Evolutionary conservation across 495 filamentous ascomycete genomes (phyloP).

Genomic region (Penicillium macrosclerotiorum): DNA sequence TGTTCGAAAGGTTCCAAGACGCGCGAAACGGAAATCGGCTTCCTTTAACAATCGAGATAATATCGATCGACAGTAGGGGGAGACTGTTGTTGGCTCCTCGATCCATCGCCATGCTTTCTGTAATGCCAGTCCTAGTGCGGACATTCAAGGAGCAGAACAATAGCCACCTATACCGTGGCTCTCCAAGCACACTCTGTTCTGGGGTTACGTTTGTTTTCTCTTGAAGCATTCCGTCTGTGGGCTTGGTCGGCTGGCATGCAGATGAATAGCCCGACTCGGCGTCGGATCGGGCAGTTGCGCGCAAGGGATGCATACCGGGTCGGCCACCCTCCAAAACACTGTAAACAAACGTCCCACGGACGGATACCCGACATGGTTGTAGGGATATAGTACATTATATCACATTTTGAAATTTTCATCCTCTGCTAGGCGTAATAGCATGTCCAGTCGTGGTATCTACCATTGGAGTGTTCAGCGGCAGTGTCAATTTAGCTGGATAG

Average conservation of each 20-base stretch:
- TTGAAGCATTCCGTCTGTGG: constrained; percentile 16
- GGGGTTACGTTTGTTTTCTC: background rate
- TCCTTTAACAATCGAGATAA: constrained; percentile 12
- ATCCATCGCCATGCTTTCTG: background rate
- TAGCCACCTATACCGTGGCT: no score
- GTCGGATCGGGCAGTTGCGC: background rate
- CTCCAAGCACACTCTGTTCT: no score
- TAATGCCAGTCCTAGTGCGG: constrained; percentile 8
- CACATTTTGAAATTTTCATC: no score
- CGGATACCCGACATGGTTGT: no score
- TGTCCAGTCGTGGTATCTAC: no score
- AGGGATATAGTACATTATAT: no score
- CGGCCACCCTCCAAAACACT: background rate
- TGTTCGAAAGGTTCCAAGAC: background rate
- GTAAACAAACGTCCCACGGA: constrained; percentile 10
- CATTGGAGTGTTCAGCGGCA: no score
- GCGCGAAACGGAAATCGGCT: background rate
- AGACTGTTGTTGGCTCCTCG: constrained; percentile 10
- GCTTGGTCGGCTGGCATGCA: constrained; percentile 15
- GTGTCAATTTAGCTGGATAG: background rate
- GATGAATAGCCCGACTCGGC: constrained; percentile 6
- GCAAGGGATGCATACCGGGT: constrained; percentile 23
- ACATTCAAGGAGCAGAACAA: constrained; percentile 13
- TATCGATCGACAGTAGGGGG: constrained; percentile 23
- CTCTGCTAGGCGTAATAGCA: no score